These are phyloP conservation scores for Cryptomeria japonica DNA, from an alignment of 75 land plant genomes.

Conservation along the genomic window DNA sequence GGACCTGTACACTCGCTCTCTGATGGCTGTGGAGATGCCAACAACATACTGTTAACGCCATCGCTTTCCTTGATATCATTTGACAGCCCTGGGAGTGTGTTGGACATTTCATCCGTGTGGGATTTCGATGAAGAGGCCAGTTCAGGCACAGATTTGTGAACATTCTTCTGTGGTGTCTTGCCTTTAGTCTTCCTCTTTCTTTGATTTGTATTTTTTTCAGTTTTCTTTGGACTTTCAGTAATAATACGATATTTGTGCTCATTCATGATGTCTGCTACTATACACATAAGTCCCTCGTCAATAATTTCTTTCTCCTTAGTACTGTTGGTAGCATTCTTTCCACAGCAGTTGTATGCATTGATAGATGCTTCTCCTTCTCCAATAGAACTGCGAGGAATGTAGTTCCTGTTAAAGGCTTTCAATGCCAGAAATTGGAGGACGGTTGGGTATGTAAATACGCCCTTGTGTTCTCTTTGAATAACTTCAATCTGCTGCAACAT, in stretches of 20 bases:
- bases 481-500: slow-evolving; percentile 1
- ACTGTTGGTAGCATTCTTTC: not conserved
- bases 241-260: not conserved
- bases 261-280: not conserved
- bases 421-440: not conserved
- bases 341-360: not conserved
- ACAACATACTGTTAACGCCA: not conserved
- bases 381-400: not conserved
- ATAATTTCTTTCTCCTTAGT: not conserved
- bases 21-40: not conserved
- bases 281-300: not conserved
- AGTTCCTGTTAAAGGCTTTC: not conserved
- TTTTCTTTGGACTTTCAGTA: not conserved
- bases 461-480: not conserved
- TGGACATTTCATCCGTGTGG: not conserved
- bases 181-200: not conserved
- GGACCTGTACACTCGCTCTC: not conserved
- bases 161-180: not conserved
- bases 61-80: not conserved
- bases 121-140: not conserved
- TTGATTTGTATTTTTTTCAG: not conserved
- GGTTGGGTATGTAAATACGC: not conserved
- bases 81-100: not conserved
- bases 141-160: not conserved
- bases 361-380: not conserved